These are phyloP conservation scores for Apophysomyces sp. DNA, from an alignment of 371 early-diverging fungal species.

Conservation along the genomic window DNA sequence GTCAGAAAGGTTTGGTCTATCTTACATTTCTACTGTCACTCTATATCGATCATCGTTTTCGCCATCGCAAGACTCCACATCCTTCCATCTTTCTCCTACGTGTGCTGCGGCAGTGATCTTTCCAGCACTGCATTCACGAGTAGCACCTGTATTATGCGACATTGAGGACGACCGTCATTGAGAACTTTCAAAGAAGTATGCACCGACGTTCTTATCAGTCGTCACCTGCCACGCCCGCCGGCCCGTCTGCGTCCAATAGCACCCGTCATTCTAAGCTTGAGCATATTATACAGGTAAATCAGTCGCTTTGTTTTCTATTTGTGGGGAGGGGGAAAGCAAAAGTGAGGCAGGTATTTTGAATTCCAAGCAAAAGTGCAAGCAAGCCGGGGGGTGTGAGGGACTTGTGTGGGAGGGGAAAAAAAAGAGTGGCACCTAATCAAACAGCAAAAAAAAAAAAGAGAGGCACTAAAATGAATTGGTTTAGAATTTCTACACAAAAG, in stretches of 20 bases:
- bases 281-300: constrained; percentile 38
- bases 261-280: constrained; percentile 37
- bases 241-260: not conserved
- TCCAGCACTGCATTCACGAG: not conserved
- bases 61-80: constrained; percentile 1
- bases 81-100: constrained; percentile 1
- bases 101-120: constrained; percentile 2
- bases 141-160: not conserved
- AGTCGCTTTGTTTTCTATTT: no score
- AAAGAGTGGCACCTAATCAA: not conserved
- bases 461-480: no score
- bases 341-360: no score
- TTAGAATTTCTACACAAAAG: constrained; percentile 63
- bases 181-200: not conserved
- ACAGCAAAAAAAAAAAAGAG: not conserved
- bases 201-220: constrained; percentile 13
- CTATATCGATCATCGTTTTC: not conserved
- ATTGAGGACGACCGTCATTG: not conserved
- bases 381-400: no score
- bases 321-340: no score
- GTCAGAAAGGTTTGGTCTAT: not conserved
- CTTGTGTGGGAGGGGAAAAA: not conserved
- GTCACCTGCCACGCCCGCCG: constrained; percentile 8
- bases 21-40: not conserved
- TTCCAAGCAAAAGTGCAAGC: no score